These are phyloP conservation scores for Mallotus nudiflorus DNA, from an alignment of 345 rosid species.

Conservation along the genomic window DNA sequence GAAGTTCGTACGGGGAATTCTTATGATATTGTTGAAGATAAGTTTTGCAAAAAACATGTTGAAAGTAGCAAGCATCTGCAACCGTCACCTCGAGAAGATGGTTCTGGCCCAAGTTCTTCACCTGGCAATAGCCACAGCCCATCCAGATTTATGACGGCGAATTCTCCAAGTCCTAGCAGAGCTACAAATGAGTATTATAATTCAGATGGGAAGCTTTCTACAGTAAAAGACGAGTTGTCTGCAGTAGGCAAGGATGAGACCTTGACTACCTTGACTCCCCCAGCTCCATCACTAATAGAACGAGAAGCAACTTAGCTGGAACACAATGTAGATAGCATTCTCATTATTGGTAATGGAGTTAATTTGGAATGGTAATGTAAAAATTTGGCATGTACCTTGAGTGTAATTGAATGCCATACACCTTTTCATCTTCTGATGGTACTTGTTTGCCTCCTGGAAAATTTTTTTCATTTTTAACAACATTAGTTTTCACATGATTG, in stretches of 20 bases:
- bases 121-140: conserved; percentile 34
- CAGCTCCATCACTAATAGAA: conserved; percentile 52
- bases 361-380: conserved; percentile 10
- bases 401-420: neutral
- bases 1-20: conserved; percentile 80
- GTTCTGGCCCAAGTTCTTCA: conserved; percentile 40
- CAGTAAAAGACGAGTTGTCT: conserved; percentile 43
- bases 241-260: conserved; percentile 42
- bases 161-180: conserved; percentile 51
- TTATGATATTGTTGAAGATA: conserved; percentile 68
- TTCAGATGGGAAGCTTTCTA: conserved; percentile 49
- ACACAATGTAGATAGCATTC: conserved; percentile 11
- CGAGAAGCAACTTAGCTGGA: conserved; percentile 45
- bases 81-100: conserved; percentile 52
- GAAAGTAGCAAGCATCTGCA: conserved; percentile 19
- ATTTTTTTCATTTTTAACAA: neutral
- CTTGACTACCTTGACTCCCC: conserved; percentile 62
- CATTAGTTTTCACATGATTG: neutral
- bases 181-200: conserved; percentile 40
- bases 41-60: conserved; percentile 36
- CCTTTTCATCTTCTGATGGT: neutral
- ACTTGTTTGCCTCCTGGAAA: neutral
- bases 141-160: conserved; percentile 21
- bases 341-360: conserved; percentile 1
- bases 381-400: conserved; percentile 15